Evolutionary conservation across 1,139 yeast genomes (phyloP).

Genomic region (Casaregolazyma lundiana): DNA sequence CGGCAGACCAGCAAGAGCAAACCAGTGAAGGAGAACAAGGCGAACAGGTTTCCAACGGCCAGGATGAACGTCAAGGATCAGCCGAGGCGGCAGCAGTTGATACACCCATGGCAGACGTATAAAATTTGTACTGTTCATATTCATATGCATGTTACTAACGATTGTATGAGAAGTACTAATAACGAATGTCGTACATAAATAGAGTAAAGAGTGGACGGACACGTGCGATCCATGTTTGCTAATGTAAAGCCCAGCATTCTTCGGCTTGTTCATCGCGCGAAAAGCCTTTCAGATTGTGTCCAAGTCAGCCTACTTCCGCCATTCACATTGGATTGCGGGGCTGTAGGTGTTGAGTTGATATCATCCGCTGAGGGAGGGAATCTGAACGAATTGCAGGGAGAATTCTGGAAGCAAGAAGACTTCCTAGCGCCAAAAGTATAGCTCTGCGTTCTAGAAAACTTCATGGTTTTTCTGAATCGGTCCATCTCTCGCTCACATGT

Average conservation of each 20-base stretch:
- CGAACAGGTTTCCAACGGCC: not conserved
- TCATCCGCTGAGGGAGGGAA: constrained; percentile 18
- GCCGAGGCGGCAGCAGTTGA: constrained; percentile 2
- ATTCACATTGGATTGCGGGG: constrained; percentile 3
- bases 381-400: constrained; percentile 13
- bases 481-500: constrained; percentile 70
- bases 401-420: constrained; percentile 2
- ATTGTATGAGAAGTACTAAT: not conserved
- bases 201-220: not conserved
- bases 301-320: constrained; percentile 8
- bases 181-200: not conserved
- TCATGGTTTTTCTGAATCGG: constrained; percentile 47
- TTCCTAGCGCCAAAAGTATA: constrained; percentile 16
- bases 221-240: too few relatives aligned
- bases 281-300: constrained; percentile 15
- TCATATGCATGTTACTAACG: constrained; percentile 2
- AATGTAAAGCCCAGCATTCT: too few relatives aligned
- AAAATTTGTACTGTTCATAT: not conserved
- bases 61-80: constrained; percentile 13
- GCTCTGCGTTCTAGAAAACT: constrained; percentile 24
- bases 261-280: constrained; percentile 2
- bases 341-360: constrained; percentile 18
- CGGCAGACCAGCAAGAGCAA: constrained; percentile 11
- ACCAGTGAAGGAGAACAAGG: not conserved
- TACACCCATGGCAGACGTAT: not conserved